Evolutionary conservation across 1,139 yeast genomes (phyloP), one percentile per base, ranked within the genome.

Genomic region (Protomyces arabidopsidicola): DNA sequence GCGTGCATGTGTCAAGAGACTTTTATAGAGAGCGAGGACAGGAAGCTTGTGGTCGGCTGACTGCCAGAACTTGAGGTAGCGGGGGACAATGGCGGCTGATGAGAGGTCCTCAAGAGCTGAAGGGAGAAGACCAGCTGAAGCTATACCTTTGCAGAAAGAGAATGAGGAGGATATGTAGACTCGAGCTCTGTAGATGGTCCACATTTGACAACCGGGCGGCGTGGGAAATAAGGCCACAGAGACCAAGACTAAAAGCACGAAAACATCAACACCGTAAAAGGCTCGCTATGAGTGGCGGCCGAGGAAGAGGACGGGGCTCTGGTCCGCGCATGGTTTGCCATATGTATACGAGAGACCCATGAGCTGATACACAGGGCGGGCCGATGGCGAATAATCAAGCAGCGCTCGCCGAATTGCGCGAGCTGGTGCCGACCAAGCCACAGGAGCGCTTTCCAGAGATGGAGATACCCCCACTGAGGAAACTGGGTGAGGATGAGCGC

Each of bases 321-420:
- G 60, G 60, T 14, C 60, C 60, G 27, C 54, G 60, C 39, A 57
- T 57, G 60, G 60, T 42, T 2, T 16, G 22, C 6, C 8, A 27
- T 27, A 1, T 5, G 4, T 8, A 42, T 4, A 1, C 12, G 12
- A 34, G 20, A 16, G 20, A 22, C 53, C 5, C 52, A 45, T 45
- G 18, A 45, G 18, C 48, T 42, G 48, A 16, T 4, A 18, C 16
- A 9, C 12, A 42, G 48, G 48, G 60, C 39, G 60, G 60, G 9
- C 60, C 60, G 1, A 57, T 57, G 60, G 60, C 60, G 8, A 57
- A 57, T 35, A 57, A 57, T 34, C 38, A 22, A 24, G 52, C 60
- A 3, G 51, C 52, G 38, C 50, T 42, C n/a, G 50, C 55, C 24
- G 54, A 57, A 10, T 38, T 57, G 6, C 45, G 45, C 31, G 60